These are phyloP conservation scores for Hagleromyces aurorensis DNA, from an alignment of 805 yeast species.

Conservation along the genomic window DNA sequence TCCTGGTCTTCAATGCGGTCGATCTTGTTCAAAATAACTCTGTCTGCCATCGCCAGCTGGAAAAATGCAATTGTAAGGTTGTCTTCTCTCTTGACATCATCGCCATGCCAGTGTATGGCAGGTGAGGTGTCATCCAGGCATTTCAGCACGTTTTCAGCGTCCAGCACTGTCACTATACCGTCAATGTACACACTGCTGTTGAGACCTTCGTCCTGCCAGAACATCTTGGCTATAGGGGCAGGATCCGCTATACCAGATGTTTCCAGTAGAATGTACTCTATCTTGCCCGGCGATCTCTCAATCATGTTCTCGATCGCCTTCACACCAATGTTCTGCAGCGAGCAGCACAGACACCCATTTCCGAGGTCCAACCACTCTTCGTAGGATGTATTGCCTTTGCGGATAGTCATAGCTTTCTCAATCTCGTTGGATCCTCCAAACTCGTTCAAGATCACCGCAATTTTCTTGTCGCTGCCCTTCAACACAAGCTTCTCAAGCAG, in stretches of 20 bases:
- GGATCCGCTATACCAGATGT: constrained; percentile 98
- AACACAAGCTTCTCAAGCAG: constrained; percentile 66
- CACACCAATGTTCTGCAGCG: constrained; percentile 92
- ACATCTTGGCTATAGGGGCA: constrained; percentile 93
- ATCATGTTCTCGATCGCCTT: constrained; percentile 86
- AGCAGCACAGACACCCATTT: constrained; percentile 94
- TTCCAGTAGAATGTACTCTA: constrained; percentile 87
- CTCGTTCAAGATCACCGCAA: constrained; percentile 89
- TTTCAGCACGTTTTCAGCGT: constrained; percentile 53
- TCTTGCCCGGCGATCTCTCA: constrained; percentile 56
- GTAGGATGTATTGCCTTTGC: constrained; percentile 41
- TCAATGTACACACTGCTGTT: constrained; percentile 80
- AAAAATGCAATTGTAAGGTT: constrained; percentile 73
- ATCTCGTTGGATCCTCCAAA: constrained; percentile 87
- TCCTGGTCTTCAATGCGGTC: constrained; percentile 40
- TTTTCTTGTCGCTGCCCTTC: constrained; percentile 52
- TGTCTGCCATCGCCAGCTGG: constrained; percentile 88
- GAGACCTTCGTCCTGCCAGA: constrained; percentile 92
- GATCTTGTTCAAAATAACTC: constrained; percentile 66
- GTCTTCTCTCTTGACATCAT: constrained; percentile 32
- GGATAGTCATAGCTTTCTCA: constrained; percentile 75
- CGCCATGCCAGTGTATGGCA: constrained; percentile 64
- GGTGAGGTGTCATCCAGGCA: constrained; percentile 54
- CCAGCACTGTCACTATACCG: constrained; percentile 85
- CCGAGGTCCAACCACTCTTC: constrained; percentile 96